Base-by-base conservation (phyloP, 768 basidiomycete species). In the Mycena pura region DNA sequence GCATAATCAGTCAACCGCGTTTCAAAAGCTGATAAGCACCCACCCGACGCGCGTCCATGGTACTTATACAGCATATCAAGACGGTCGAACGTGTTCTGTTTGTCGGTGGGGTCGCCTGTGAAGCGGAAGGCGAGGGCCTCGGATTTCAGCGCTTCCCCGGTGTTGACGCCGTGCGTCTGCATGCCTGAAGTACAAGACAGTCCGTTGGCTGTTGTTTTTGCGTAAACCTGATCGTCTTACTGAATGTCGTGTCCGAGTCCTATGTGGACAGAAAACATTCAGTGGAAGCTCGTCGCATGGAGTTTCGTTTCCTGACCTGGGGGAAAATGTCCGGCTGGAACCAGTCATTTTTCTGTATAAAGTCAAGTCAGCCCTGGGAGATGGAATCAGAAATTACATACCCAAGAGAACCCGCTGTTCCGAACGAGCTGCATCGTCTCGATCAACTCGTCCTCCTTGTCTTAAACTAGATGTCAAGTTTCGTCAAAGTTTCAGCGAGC, bases 111-210 rank as follows among this genome's bases (percentile, higher is more conserved):
- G 47, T 80, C 77, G 6, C 69, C 72, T 0, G 79, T 80, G 32
- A 79, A 78, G 0, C 79, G 70, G 73, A 73, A 80, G 15, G 78
- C 77, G 9, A 80, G 58, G 21, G 78, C 79, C 62, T 80, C 79
- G 5, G 78, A 78, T 62, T 79, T 79, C 24, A 80, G 63, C 3
- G 78, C 78, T 72, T 79, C 78, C 22, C 68, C 78, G 14, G 74
- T 80, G 64, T 79, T 80, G 6, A 80, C 78, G 10, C 79, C 79
- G 54, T 80, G n/a, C n/a, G n/a, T n/a, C n/a, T n/a, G n/a, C n/a
- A n/a, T n/a, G n/a, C n/a, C n/a, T n/a, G n/a, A n/a, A n/a, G n/a
- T n/a, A n/a, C n/a, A n/a, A n/a, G n/a, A n/a, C n/a, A n/a, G n/a
- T n/a, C n/a, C n/a, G n/a, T n/a, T n/a, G 79, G 0, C 77, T 80